phyloP scores from a whole-genome alignment of 768 basidiomycete genomes.

The Rhodotorula graminis region DNA sequence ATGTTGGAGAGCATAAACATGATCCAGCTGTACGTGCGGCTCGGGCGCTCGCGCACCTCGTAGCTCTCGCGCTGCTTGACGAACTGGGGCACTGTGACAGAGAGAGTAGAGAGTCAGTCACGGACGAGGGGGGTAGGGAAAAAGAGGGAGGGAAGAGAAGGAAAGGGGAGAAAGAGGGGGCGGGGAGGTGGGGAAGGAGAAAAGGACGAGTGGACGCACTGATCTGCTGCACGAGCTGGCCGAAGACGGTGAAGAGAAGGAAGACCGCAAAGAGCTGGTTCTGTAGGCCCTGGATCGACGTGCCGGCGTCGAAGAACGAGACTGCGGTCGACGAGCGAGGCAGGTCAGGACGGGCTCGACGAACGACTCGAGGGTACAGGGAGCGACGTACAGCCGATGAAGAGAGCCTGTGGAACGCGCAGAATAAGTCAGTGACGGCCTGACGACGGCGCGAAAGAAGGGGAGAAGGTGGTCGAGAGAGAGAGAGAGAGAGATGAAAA shows the following conservation, averaged over 20 bases:
- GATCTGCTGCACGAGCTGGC: constrained; percentile 61
- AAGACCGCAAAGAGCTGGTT: constrained; percentile 23
- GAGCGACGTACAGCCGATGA: constrained; percentile 15
- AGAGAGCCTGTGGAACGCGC: constrained; percentile 17
- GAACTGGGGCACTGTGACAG: constrained; percentile 52
- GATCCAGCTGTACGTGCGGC: constrained; percentile 62
- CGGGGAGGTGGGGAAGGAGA: too few species aligned
- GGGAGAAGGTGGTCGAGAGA: constrained; percentile 32
- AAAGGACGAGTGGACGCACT: constrained; percentile 32
- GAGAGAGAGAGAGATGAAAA: too few species aligned
- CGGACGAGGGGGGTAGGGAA: background rate
- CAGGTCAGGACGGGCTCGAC: background rate
- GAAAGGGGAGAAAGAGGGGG: too few species aligned
- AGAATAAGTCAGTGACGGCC: too few species aligned
- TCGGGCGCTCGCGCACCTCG: constrained; percentile 63
- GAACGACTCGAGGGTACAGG: background rate
- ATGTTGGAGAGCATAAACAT: constrained; percentile 31
- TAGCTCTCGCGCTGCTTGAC: constrained; percentile 58
- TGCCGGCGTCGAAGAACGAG: constrained; percentile 3
- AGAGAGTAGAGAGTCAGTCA: too few species aligned
- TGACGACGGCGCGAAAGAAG: constrained; percentile 35
- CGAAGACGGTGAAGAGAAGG: constrained; percentile 34
- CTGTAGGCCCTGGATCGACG: background rate
- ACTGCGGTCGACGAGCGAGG: background rate
- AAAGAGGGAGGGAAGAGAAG: too few species aligned